Base-by-base conservation (phyloP, 371 early-diverging fungal genomes). In the Cokeromyces recurvatus region DNA sequence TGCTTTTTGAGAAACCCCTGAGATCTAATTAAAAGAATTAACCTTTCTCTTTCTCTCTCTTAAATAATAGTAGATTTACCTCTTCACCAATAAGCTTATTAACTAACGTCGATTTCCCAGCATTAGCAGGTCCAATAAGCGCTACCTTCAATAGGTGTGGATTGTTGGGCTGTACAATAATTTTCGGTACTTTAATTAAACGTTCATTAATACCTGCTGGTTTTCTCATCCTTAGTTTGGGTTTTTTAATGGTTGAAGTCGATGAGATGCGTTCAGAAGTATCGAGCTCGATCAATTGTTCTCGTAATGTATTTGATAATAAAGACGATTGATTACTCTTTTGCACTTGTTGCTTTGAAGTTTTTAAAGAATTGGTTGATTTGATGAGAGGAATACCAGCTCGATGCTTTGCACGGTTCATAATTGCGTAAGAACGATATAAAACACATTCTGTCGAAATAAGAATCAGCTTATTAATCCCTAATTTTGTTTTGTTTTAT, bases 31-130 rank as follows among this genome's bases (percentile, higher is more conserved):
- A 4, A 51, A 3, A 32, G 16, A 5, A 38, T 6, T 23, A 1
- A 34, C n/a, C 5, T 9, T 36, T 25, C 17, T 16, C 2, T 38
- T 9, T 23, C 21, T 2, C 38, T 24, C 34, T 3, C 16, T 9
- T 17, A 10, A 24, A 21, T 3, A 31, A 3, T 14, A 36, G 11
- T 6, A 15, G 21, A 6, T 10, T 24, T 55, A 53, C 59, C 38
- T 64, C 49, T 48, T 66, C 49, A 34, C 55, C 61, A 11, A 84
- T 68, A 19, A 90, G 61, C n/a, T 68, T 58, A 57, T 90, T 90
- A 9, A 89, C 65, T 29, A 90, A 49, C 5, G 90, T 89, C 1
- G 90, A 90, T 49, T 90, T 90, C 19, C 90, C 90, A 3, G 84
- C 85, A 57, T 90, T 90, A 23, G 90, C 82, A 16, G 85, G 78